These are phyloP conservation scores for Xylaria curta DNA, from an alignment of 495 filamentous ascomycete genomes.

Conservation along the genomic window DNA sequence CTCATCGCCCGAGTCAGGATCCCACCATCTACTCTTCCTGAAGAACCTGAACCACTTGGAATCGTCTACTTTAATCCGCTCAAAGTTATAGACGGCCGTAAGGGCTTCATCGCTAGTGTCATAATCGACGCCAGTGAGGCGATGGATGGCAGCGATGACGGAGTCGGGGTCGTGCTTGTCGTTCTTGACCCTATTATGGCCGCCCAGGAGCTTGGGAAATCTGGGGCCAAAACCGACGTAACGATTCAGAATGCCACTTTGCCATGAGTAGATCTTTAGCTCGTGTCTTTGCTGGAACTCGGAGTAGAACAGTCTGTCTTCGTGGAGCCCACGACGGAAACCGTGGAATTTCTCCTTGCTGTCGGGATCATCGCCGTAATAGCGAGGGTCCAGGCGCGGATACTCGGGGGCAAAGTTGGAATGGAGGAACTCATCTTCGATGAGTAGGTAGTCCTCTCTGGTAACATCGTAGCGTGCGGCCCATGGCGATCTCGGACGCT, in stretches of 20 bases:
- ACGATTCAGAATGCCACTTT: neutral
- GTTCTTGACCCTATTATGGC: neutral
- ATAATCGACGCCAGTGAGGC: neutral
- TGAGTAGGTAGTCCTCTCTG: neutral
- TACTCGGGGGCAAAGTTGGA: neutral
- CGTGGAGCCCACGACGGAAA: neutral
- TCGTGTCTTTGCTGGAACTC: neutral
- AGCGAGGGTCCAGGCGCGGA: constrained; percentile 6
- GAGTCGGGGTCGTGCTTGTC: too few species aligned
- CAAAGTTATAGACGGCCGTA: neutral
- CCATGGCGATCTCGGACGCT: neutral
- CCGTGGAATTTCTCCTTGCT: neutral
- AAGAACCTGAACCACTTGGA: constrained; percentile 10
- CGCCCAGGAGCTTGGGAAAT: constrained; percentile 6
- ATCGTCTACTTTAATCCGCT: constrained; percentile 12
- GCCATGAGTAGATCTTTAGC: neutral
- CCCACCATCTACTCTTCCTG: neutral
- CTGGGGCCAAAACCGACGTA: neutral
- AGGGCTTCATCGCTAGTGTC: neutral
- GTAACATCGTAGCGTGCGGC: neutral
- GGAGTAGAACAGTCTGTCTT: neutral
- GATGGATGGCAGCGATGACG: neutral
- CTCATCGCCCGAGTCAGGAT: neutral
- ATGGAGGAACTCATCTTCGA: neutral
- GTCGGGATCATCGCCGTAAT: neutral